Percentiles rank a stretch among this genome's conserved stretches.
phyloP scores from a whole-genome alignment of 208 protist genomes.

The Crithidia mellificae region DNA sequence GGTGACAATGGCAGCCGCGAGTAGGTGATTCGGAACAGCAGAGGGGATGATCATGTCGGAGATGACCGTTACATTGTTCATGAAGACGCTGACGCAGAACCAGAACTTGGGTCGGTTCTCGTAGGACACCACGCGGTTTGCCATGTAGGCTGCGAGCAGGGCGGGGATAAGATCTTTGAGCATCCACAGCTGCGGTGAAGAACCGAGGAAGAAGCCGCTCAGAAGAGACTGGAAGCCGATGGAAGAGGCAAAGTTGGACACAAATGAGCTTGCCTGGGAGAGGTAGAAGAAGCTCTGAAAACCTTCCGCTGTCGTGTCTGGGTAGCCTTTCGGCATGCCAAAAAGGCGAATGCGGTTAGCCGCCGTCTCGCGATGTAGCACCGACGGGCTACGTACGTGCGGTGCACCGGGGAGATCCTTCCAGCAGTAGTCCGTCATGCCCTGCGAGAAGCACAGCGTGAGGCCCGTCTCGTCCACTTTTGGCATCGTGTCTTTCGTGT shows the following conservation, averaged over 20 bases:
- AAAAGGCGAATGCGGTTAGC: conserved; percentile 49
- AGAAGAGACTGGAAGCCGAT: conserved; percentile 85
- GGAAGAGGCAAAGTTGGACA: conserved; percentile 85
- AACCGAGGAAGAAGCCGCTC: conserved; percentile 78
- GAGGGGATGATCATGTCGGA: conserved; percentile 83
- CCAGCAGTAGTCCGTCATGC: conserved; percentile 59
- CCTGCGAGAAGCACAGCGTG: conserved; percentile 58
- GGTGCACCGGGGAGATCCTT: conserved; percentile 21
- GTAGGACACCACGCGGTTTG: conserved; percentile 82
- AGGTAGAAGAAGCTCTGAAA: conserved; percentile 84
- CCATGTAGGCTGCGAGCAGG: conserved; percentile 75
- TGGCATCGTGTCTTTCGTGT: conserved; percentile 13
- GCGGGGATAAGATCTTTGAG: conserved; percentile 82
- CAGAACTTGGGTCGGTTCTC: conserved; percentile 90
- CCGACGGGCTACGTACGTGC: conserved; percentile 24
- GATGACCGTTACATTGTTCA: conserved; percentile 79
- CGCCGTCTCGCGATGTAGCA: conserved; percentile 39
- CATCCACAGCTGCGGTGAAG: conserved; percentile 87
- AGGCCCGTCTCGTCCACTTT: conserved; percentile 18
- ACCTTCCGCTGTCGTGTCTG: conserved; percentile 62
- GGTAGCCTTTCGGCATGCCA: conserved; percentile 83
- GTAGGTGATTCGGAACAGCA: conserved; percentile 61
- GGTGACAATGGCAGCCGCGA: conserved; percentile 66
- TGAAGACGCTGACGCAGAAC: conserved; percentile 79
- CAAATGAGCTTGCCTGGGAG: conserved; percentile 66